Conservation (phyloP, 805 yeast species). For the Nakazawaea pomicola region DNA sequence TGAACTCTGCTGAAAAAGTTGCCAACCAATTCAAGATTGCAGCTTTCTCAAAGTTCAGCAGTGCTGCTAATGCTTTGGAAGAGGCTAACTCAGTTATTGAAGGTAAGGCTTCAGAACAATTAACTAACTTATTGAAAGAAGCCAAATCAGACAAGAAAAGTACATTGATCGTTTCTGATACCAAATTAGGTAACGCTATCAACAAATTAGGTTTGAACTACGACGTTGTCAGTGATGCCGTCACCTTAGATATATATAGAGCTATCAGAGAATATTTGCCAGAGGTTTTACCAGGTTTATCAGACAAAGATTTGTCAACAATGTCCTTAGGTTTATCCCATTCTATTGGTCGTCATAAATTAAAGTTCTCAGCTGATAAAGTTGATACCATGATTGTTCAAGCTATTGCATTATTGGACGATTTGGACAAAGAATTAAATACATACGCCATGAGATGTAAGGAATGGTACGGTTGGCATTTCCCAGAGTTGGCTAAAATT, state of each 20-base stretch:
- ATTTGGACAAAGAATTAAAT: constrained; percentile 94
- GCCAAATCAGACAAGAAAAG: constrained; percentile 78
- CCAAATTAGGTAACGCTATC: constrained; percentile 93
- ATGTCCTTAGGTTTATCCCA: constrained; percentile 99
- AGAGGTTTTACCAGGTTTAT: constrained; percentile 88
- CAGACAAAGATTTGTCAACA: constrained; percentile 77
- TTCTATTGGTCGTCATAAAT: constrained; percentile 96
- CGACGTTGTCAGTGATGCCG: constrained; percentile 90
- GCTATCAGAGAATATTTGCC: constrained; percentile 94
- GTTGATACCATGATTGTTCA: constrained; percentile 99
- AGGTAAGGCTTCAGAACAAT: constrained; percentile 86
- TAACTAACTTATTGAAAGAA: constrained; percentile 71
- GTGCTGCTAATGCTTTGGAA: constrained; percentile 94
- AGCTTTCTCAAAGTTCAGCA: constrained; percentile 89
- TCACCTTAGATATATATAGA: constrained; percentile 90
- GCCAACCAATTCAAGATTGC: constrained; percentile 88
- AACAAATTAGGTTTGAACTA: constrained; percentile 88
- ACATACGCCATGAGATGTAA: constrained; percentile 98
- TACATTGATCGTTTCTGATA: constrained; percentile 86
- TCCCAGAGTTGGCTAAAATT: constrained; percentile 98
- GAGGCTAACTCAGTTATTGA: constrained; percentile 91
- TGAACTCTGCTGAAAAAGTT: constrained; percentile 79
- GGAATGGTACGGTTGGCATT: constrained; percentile 99
- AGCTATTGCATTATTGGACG: constrained; percentile 95
- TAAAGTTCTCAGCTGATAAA: constrained; percentile 96